Evolutionary conservation across 1,284 basidiomycete species (phyloP), one percentile per base, ranked within the genome.

Genomic region (Xerocomus alliaceus): DNA sequence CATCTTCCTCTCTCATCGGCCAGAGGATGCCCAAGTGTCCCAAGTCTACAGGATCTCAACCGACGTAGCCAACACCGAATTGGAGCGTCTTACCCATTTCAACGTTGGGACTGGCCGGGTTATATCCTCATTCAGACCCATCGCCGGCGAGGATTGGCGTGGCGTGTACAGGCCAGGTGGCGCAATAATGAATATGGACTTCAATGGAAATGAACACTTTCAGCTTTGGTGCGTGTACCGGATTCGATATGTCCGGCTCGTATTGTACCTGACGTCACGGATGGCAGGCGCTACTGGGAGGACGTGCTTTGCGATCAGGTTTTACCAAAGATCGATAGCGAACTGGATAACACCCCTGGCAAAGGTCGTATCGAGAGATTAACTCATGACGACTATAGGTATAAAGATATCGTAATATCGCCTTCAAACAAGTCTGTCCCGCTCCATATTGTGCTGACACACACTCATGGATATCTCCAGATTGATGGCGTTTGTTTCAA

Each of bases 281-380:
- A 35, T 56, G 26, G 26, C n/a, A 80, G 78, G 77, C 78, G 79
- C 35, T 78, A 79, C 67, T 80, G 78, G 79, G 77, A 78, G 42
- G 75, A 80, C 31, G 28, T 60, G n/a, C 60, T 69, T 28, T 66
- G 65, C 37, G 62, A 69, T 20, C 60, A 61, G 17, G 60, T 62
- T 17, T 57, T 78, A 28, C 75, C 73, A 29, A 72, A 54, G 49
- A 70, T 79, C 28, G 69, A 77, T 31, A 68, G 70, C 24, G 77
- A 80, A 54, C 63, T 78, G 24, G 71, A 79, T 54, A 78, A 78
- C 53, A 34, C 64, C 29, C 78, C 78, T 31, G 76, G 78, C 17
- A 70, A 63, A 45, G 75, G 77, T 18, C 77, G 79, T 22, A 69
- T 80, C 39, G 77, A 80, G 63, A 73, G 78, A 44, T 54, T 80